Percentiles rank a stretch among this genome's conserved stretches.
Evolutionary conservation across 1,284 basidiomycete genomes (phyloP).

Genomic region (Sanguinoderma infundibulare): DNA sequence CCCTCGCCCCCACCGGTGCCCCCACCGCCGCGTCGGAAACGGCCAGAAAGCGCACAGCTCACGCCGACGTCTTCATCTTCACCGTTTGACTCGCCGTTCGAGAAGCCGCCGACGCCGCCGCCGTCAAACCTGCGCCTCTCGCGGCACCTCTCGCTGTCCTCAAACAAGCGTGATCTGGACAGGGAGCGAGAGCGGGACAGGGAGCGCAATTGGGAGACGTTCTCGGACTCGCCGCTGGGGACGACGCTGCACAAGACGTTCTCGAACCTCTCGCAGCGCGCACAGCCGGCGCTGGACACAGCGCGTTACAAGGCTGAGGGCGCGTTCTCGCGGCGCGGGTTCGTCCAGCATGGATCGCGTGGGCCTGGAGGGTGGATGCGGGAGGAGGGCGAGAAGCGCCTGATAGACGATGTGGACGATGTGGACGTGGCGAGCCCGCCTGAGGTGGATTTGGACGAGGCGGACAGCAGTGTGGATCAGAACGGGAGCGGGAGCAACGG

Average conservation of each 20-base stretch:
- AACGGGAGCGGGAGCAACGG: conserved; percentile 13
- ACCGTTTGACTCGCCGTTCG: conserved; percentile 21
- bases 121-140: conserved; percentile 33
- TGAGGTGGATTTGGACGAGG: conserved; percentile 8
- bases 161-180: conserved; percentile 22
- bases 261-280: conserved; percentile 48
- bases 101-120: conserved; percentile 14
- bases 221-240: conserved; percentile 37
- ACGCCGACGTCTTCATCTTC: conserved; percentile 31
- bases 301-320: conserved; percentile 75
- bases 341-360: conserved; percentile 42
- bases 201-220: conserved; percentile 17
- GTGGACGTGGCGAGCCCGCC: conserved; percentile 8
- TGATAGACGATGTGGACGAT: conserved; percentile 30
- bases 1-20: conserved; percentile 47
- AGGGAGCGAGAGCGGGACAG: conserved; percentile 10
- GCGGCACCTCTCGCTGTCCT: conserved; percentile 42
- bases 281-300: conserved; percentile 51
- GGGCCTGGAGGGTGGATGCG: conserved; percentile 28
- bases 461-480: conserved; percentile 25
- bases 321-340: conserved; percentile 62
- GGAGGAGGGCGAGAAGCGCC: conserved; percentile 35
- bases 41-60: conserved; percentile 70
- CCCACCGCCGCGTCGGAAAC: conserved; percentile 48
- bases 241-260: conserved; percentile 50